phyloP scores from a whole-genome alignment of 2,329 filamentous ascomycete genomes.

The Penicillium sp. region DNA sequence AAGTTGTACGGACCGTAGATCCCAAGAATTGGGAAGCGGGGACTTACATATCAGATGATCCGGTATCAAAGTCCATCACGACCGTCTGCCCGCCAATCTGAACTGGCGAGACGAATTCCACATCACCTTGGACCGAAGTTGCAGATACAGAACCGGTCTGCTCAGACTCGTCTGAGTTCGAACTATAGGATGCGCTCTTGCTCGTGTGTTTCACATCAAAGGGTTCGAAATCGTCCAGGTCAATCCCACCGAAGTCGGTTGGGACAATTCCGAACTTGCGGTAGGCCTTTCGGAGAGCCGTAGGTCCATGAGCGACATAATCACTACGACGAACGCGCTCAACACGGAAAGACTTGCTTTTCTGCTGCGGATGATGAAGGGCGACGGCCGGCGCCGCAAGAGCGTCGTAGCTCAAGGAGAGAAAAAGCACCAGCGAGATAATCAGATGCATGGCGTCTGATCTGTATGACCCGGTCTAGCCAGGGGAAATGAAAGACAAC shows the following conservation, averaged over 20 bases:
- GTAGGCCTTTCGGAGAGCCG: conserved; percentile 68
- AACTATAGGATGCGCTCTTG: conserved; percentile 27
- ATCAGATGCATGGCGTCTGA: conserved; percentile 32
- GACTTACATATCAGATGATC: conserved; percentile 70
- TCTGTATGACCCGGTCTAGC: background rate
- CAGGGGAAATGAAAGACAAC: background rate
- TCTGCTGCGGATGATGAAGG: conserved; percentile 18
- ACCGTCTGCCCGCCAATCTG: conserved; percentile 71
- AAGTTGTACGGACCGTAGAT: background rate
- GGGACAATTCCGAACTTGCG: conserved; percentile 66
- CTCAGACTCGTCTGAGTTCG: conserved; percentile 28
- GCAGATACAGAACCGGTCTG: conserved; percentile 65
- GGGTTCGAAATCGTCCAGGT: conserved; percentile 40
- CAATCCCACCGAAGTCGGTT: conserved; percentile 43
- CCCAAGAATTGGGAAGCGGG: background rate
- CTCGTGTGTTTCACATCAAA: conserved; percentile 30
- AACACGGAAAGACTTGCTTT: conserved; percentile 62
- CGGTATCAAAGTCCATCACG: conserved; percentile 75
- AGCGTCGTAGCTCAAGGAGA: conserved; percentile 38
- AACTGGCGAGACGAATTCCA: conserved; percentile 72
- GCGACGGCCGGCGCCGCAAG: conserved; percentile 39
- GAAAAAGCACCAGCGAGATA: conserved; percentile 31
- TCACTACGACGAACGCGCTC: conserved; percentile 60
- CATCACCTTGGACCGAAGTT: conserved; percentile 67
- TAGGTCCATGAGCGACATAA: conserved; percentile 62